These are phyloP conservation scores for Phytophthora uliginosa DNA, from an alignment of 352 stramenopile species.

Conservation along the genomic window DNA sequence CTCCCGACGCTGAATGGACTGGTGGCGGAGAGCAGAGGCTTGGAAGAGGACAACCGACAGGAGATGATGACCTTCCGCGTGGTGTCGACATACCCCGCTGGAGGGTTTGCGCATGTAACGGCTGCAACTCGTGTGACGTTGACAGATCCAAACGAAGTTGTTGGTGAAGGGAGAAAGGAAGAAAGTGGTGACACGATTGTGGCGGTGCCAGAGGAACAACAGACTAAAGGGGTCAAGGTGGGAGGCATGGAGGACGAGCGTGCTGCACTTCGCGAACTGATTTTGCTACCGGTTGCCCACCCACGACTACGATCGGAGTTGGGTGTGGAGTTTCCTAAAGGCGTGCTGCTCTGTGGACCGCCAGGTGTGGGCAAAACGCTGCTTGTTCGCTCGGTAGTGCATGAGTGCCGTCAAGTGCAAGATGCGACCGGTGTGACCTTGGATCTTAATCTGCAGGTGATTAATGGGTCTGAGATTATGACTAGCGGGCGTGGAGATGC, in stretches of 20 bases:
- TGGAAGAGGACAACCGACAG: constrained; percentile 1
- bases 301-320: constrained; percentile 43
- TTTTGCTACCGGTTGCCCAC: constrained; percentile 65
- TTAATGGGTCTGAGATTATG: constrained; percentile 88
- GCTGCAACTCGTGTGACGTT: constrained; percentile 65
- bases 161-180: constrained; percentile 1
- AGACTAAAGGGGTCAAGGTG: constrained; percentile 41
- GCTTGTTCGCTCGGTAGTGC: constrained; percentile 73
- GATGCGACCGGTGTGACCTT: constrained; percentile 24
- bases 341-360: constrained; percentile 76
- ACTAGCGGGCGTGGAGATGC: constrained; percentile 79
- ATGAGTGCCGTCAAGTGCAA: constrained; percentile 60
- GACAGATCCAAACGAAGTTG: constrained; percentile 27
- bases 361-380: constrained; percentile 88
- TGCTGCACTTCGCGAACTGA: constrained; percentile 69
- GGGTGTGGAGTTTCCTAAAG: constrained; percentile 79
- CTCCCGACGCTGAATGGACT: constrained; percentile 48
- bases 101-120: constrained; percentile 47
- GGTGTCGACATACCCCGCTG: constrained; percentile 56
- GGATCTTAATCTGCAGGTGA: constrained; percentile 67
- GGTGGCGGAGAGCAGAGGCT: constrained; percentile 25
- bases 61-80: constrained; percentile 49
- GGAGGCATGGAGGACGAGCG: constrained; percentile 80
- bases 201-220: neutral
- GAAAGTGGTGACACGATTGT: neutral